A percentile compares a stretch with the other conserved stretches of the same genome.
phyloP scores from a whole-genome alignment of 148 eudicot species.

The Nyssa sinensis region DNA sequence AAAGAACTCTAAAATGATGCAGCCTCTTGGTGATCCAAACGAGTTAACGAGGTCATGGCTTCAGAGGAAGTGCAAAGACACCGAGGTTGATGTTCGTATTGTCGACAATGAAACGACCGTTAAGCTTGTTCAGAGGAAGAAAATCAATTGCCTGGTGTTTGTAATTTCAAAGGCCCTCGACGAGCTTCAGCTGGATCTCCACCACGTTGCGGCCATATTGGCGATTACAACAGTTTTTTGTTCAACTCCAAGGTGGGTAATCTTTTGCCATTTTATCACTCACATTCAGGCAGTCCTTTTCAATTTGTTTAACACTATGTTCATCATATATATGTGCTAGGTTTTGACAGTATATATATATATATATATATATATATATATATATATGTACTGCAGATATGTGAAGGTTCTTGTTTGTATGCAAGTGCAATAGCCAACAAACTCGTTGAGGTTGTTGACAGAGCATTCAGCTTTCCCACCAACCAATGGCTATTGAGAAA shows the following conservation, averaged over 20 bases:
- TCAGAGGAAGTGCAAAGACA: constrained; percentile 76
- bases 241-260: constrained; percentile 79
- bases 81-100: constrained; percentile 85
- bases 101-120: constrained; percentile 85
- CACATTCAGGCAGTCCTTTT: background rate
- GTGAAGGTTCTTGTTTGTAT: constrained; percentile 87
- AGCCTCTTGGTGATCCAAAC: constrained; percentile 38
- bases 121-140: constrained; percentile 85
- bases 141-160: constrained; percentile 58
- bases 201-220: constrained; percentile 97
- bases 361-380: no score
- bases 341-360: background rate
- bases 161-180: constrained; percentile 82
- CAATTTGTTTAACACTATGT: no score
- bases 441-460: constrained; percentile 80
- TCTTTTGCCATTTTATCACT: background rate
- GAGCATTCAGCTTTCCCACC: constrained; percentile 46
- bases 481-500: constrained; percentile 31
- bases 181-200: constrained; percentile 80
- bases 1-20: constrained; percentile 22
- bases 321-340: no score
- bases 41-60: constrained; percentile 83
- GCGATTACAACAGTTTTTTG: constrained; percentile 82
- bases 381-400: constrained; percentile 51
- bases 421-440: constrained; percentile 95